A percentile compares a stretch with the other conserved stretches of the same genome.
Evolutionary conservation across 768 basidiomycete genomes (phyloP).

Genomic region (Lentinula boryana): DNA sequence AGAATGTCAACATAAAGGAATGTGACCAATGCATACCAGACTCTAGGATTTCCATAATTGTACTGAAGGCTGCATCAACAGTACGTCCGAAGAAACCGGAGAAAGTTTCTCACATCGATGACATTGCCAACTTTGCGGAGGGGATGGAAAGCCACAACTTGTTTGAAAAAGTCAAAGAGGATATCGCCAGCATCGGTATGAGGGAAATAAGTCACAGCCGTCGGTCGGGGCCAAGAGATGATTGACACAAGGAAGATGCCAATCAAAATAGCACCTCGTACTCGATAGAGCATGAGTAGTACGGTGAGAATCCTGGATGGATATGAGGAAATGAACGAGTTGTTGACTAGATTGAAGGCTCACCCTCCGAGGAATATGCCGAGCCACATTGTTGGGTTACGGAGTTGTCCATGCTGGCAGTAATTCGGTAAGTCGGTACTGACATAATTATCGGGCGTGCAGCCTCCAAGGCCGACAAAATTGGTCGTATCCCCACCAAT

Average conservation of each 20-base stretch:
- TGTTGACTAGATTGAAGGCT: constrained; percentile 13
- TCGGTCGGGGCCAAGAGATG: constrained; percentile 85
- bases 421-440: constrained; percentile 40
- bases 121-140: constrained; percentile 58
- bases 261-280: constrained; percentile 77
- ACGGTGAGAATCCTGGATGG: constrained; percentile 60
- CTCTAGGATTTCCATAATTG: constrained; percentile 55
- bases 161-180: constrained; percentile 79
- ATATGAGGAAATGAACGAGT: not conserved
- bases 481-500: constrained; percentile 70
- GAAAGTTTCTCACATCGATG: constrained; percentile 45
- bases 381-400: constrained; percentile 80
- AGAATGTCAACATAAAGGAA: constrained; percentile 89
- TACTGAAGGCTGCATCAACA: constrained; percentile 28
- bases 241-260: constrained; percentile 83
- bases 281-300: constrained; percentile 76
- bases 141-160: constrained; percentile 73
- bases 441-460: constrained; percentile 49
- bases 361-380: constrained; percentile 82
- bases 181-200: constrained; percentile 61
- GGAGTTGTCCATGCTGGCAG: constrained; percentile 61
- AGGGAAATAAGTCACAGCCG: constrained; percentile 78
- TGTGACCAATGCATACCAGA: constrained; percentile 85
- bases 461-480: constrained; percentile 74
- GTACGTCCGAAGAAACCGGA: not conserved